phyloP scores from a whole-genome alignment of 768 basidiomycete species.

The Leucogyrophana mollusca region DNA sequence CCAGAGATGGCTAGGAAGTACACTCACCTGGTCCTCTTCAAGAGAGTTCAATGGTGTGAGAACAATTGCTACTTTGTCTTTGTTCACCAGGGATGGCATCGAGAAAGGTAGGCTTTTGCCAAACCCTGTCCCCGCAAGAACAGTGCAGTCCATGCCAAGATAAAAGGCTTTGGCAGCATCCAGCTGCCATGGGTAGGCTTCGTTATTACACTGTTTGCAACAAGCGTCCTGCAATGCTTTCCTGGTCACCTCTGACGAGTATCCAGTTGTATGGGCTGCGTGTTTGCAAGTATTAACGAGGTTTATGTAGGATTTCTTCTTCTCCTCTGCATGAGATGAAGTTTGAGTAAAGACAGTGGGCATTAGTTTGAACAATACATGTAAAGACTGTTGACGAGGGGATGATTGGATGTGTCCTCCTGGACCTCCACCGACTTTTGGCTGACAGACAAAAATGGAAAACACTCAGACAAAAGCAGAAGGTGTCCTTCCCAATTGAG shows the following conservation, averaged over 20 bases:
- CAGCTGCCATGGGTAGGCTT: constrained; percentile 10
- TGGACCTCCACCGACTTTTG: background rate
- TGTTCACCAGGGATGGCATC: constrained; percentile 11
- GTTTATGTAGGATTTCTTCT: constrained; percentile 4
- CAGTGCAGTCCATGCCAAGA: constrained; percentile 1
- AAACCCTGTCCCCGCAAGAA: constrained; percentile 13
- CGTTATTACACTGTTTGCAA: background rate
- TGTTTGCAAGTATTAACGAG: constrained; percentile 6
- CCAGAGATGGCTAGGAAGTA: no score
- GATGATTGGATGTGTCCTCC: no score
- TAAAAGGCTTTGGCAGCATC: constrained; percentile 9
- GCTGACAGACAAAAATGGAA: background rate
- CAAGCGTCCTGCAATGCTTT: constrained; percentile 1
- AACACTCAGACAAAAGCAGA: background rate
- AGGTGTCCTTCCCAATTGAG: background rate
- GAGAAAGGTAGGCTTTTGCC: constrained; percentile 21
- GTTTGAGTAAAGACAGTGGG: constrained; percentile 6
- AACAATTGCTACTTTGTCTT: constrained; percentile 10
- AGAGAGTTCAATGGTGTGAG: constrained; percentile 19
- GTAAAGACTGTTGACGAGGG: background rate
- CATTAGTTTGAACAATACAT: background rate
- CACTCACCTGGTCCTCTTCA: constrained; percentile 14
- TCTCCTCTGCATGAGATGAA: constrained; percentile 1
- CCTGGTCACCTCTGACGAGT: constrained; percentile 5
- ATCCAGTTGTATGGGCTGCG: constrained; percentile 3